A percentile compares a stretch with the other conserved stretches of the same genome.
These are phyloP conservation scores for Rubroboletus satanas DNA, from an alignment of 768 basidiomycete genomes.

Conservation along the genomic window DNA sequence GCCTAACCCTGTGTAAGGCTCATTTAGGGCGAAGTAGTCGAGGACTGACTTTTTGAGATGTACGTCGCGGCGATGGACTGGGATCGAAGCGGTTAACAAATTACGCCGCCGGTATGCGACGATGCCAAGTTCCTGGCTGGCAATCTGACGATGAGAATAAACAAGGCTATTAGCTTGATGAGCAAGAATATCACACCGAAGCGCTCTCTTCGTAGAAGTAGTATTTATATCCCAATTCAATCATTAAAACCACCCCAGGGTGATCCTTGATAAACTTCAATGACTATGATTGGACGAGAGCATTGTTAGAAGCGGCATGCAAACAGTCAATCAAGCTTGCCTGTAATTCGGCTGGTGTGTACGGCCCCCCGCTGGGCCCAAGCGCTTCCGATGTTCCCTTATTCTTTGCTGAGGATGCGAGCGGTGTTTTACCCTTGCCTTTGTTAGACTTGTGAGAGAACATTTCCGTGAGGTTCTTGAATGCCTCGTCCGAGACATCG, in stretches of 20 bases:
- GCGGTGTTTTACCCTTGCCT: constrained; percentile 34
- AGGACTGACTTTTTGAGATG: constrained; percentile 67
- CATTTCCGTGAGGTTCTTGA: constrained; percentile 44
- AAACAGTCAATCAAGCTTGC: constrained; percentile 26
- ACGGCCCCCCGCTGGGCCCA: constrained; percentile 68
- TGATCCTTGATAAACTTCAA: constrained; percentile 60
- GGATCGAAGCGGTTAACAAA: constrained; percentile 72
- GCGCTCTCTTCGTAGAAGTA: constrained; percentile 85
- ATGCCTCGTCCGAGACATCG: constrained; percentile 44
- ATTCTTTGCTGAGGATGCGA: constrained; percentile 20
- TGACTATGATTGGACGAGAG: constrained; percentile 14
- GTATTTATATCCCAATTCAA: constrained; percentile 84
- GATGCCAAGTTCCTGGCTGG: constrained; percentile 75
- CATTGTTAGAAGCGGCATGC: neutral
- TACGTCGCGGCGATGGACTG: constrained; percentile 60
- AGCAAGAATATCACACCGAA: constrained; percentile 41
- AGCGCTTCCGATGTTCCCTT: constrained; percentile 40
- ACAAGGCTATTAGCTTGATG: neutral
- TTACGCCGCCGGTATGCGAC: constrained; percentile 69
- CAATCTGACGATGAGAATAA: constrained; percentile 45
- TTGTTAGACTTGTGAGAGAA: constrained; percentile 41
- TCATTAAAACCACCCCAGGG: constrained; percentile 64
- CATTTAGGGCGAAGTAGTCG: neutral
- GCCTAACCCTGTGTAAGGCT: constrained; percentile 34
- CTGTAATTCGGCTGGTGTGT: constrained; percentile 77